Base-by-base conservation (phyloP, 495 filamentous ascomycete genomes). In the Hypoxylon lenormandii region DNA sequence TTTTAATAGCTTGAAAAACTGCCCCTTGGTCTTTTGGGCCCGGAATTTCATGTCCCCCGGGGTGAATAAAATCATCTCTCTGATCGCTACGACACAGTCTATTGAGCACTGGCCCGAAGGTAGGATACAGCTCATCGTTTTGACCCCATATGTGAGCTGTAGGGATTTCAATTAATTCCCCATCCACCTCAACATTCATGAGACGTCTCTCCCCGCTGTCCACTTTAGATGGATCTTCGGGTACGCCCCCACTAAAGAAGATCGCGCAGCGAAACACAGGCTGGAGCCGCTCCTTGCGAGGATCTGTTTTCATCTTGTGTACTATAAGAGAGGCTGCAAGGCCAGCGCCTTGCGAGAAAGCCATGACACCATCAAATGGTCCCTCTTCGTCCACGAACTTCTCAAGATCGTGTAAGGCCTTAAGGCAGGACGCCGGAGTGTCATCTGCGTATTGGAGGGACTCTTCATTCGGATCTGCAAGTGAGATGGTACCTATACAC, bases 101-200 rank as follows among this genome's bases (percentile, higher is more conserved):
- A n/a, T n/a, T n/a, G n/a, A n/a, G n/a, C 55, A 16, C 22, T 3
- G 8, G 4, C 12, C 15, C 5, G 55, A 21, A 26, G 11, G 7
- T 8, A 26, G 48, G 42, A n/a, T 16, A 10, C 30, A 0, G 2
- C 11, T n/a, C n/a, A n/a, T n/a, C n/a, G n/a, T n/a, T n/a, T n/a
- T n/a, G n/a, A n/a, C 55, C 55, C 55, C 55, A 59, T 48, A 59
- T 59, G 15, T 59, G 55, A n/a, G 55, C 43, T 8, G 55, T 59
- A 28, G 55, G 55, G 4, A 59, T 49, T 5, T 12, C 3, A 11
- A 58, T 58, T 12, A n/a, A 3, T 8, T 48, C 43, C 15, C 43
- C 43, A n/a, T 22, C 42, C 4, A 37, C n/a, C n/a, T n/a, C n/a
- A n/a, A n/a, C n/a, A n/a, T n/a, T n/a, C 5, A 11, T 5, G 11